Evolutionary conservation across 2,329 filamentous ascomycete genomes (phyloP).

Genomic region (Fusarium sp.): DNA sequence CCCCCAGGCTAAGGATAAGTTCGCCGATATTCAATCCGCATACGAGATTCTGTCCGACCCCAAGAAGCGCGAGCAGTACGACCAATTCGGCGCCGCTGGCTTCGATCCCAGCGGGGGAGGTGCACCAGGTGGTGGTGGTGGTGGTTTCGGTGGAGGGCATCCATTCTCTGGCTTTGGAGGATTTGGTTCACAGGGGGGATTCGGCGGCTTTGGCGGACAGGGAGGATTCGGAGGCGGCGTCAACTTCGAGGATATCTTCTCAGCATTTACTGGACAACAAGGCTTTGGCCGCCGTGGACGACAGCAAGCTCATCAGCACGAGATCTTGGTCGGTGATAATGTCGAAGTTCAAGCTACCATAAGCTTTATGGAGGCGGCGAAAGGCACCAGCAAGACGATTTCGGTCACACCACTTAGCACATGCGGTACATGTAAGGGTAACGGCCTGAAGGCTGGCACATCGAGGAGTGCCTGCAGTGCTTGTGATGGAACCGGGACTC

Average conservation of each 20-base stretch:
- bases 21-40: constrained; percentile 89
- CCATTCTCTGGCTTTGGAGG: constrained; percentile 67
- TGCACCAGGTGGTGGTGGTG: constrained; percentile 65
- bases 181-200: constrained; percentile 30
- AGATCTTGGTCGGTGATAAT: constrained; percentile 91
- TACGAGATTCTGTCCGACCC: constrained; percentile 95
- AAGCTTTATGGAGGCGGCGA: constrained; percentile 95
- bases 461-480: constrained; percentile 77
- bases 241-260: constrained; percentile 96
- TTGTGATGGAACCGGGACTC: constrained; percentile 87
- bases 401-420: constrained; percentile 81
- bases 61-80: constrained; percentile 91
- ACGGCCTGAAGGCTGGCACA: constrained; percentile 83
- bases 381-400: constrained; percentile 89
- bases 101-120: constrained; percentile 79
- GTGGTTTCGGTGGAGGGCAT: constrained; percentile 70
- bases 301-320: constrained; percentile 74
- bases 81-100: constrained; percentile 87
- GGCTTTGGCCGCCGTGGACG: constrained; percentile 61
- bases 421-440: constrained; percentile 85
- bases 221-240: constrained; percentile 83
- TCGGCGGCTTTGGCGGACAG: constrained; percentile 47
- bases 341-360: constrained; percentile 95
- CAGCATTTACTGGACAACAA: constrained; percentile 75
- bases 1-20: constrained; percentile 89